Percentiles rank a stretch among this genome's conserved stretches.
These are phyloP conservation scores for Berberis thunbergii DNA, from an alignment of 164 flowering plant species.

Conservation along the genomic window DNA sequence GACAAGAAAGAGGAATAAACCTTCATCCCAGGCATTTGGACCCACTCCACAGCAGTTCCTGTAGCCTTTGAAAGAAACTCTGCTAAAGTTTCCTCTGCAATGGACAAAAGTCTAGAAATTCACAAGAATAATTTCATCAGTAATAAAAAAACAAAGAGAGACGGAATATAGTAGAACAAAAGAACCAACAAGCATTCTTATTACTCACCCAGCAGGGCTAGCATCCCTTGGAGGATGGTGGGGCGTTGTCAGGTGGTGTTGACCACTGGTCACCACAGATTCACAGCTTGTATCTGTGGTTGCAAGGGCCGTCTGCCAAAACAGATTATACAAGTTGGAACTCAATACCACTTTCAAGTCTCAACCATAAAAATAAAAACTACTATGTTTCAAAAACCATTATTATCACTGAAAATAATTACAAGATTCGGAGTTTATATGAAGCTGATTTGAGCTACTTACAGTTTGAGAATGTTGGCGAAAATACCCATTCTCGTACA, in stretches of 20 bases:
- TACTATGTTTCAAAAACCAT: too few species aligned
- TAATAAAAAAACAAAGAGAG: conserved; percentile 11
- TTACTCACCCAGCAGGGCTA: conserved; percentile 90
- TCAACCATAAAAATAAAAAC: too few species aligned
- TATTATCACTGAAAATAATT: too few species aligned
- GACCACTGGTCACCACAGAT: conserved; percentile 92
- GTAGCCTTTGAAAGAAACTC: conserved; percentile 97
- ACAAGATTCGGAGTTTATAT: too few species aligned
- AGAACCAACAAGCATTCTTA: conserved; percentile 8
- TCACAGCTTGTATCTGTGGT: conserved; percentile 88
- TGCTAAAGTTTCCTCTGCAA: conserved; percentile 95
- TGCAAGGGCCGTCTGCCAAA: conserved; percentile 54
- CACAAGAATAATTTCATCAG: conserved; percentile 16
- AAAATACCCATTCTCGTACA: conserved; percentile 19
- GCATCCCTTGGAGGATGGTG: conserved; percentile 97
- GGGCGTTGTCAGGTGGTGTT: conserved; percentile 60
- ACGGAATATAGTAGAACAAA: conserved; percentile 20
- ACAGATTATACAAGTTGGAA: not conserved
- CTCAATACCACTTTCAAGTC: too few species aligned
- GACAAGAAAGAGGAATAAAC: conserved; percentile 17
- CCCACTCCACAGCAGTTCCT: conserved; percentile 98
- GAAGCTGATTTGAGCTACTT: not conserved
- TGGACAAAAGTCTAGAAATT: conserved; percentile 73
- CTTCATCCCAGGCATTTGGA: conserved; percentile 99
- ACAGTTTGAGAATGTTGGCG: conserved; percentile 18